Conservation (phyloP, 257 asterid genomes). For the Solanum pimpinellifolium region DNA sequence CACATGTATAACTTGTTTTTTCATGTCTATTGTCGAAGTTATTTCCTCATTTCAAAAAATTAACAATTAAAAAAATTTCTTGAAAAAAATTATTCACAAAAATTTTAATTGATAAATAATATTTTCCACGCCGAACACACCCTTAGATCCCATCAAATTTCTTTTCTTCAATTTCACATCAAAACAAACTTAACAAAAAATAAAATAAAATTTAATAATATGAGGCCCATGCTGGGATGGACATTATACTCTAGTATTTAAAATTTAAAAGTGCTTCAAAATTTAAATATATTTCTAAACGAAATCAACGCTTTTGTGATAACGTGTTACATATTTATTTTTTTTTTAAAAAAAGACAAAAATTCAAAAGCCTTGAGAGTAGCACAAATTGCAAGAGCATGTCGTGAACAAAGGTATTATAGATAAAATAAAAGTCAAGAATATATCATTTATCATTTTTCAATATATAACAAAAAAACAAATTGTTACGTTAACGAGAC, state of each 20-base stretch:
- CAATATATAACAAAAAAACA: background rate
- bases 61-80: no score
- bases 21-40: background rate
- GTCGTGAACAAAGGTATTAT: background rate
- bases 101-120: no score
- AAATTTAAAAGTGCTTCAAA: background rate
- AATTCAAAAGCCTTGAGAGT: background rate
- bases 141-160: background rate
- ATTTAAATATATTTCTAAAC: background rate
- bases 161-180: background rate
- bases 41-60: background rate
- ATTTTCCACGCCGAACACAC: background rate
- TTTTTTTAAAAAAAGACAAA: no score
- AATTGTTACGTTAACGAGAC: background rate
- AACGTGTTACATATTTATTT: background rate
- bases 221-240: no score
- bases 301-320: background rate
- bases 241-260: background rate
- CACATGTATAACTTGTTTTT: no score
- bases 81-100: no score
- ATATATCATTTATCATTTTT: background rate
- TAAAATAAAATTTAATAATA: no score
- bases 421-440: background rate
- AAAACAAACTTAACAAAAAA: background rate
- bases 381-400: background rate